Base-by-base conservation (phyloP, 2,329 filamentous ascomycete species). In the Escovopsis weberi region DNA sequence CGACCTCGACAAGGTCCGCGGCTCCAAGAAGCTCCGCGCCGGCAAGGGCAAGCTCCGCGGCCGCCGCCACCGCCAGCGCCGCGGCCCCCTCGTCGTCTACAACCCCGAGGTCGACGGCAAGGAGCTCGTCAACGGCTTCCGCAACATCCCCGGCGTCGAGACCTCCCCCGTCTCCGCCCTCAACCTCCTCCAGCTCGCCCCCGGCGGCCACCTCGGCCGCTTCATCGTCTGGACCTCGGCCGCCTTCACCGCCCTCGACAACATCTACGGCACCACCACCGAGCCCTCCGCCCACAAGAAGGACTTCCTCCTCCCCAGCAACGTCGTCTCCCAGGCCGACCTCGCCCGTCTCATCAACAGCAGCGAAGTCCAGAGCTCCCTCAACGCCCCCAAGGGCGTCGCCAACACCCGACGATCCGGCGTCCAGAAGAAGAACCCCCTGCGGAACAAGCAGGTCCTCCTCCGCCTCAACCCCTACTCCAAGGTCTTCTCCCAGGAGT, bases 381-480 rank as follows among this genome's bases (percentile, higher is more conserved):
- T 98, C 61, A 81, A 84, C 59, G 86, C 82, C 49, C 86, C 88
- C 68, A 91, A 88, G 77, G 91, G 91, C 58, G 79, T 82, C 57
- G 79, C 86, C 62, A 70, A 80, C 63, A 93, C 87, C 69, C 95
- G 95, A 80, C 85, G 91, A 63, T 71, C 75, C 55, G 71, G 76
- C 61, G 86, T 94, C 55, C 89, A 95, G 80, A 98, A 98, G 87
- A 96, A 96, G 88, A 98, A 98, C 80, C 91, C 91, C 61, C 87
- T 98, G 57, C 77, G 75, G 72, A 98, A 98, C 84, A 94, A 87
- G 80, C 91, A 96, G 78, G 83, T 98, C 55, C 79, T 95, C 70
- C 84, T 98, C 64, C 84, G 91, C 61, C 84, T 98, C 68, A 98
- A 98, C 82, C 91, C 91, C 51, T 98, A 98, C 72, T 89, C 91